Evolutionary conservation across 2,329 filamentous ascomycete genomes (phyloP).

Genomic region (Aspergillus candidus): DNA sequence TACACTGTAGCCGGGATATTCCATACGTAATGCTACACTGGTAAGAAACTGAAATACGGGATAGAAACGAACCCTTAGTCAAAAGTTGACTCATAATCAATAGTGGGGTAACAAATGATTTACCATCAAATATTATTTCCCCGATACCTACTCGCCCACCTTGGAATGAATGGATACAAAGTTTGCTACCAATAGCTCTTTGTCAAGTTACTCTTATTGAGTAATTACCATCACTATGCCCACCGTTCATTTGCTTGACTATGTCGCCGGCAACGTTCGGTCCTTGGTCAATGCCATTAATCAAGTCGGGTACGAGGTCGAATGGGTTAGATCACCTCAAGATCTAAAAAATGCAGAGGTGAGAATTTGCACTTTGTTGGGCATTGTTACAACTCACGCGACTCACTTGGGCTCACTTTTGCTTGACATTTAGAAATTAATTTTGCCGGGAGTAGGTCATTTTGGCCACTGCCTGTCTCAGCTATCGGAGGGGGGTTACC

Average conservation of each 20-base stretch:
- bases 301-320: conserved; percentile 84
- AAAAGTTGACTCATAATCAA: too few relatives aligned
- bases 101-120: too few relatives aligned
- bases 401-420: neutral
- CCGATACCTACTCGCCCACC: too few relatives aligned
- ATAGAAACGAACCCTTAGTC: too few relatives aligned
- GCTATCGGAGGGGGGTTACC: conserved; percentile 72
- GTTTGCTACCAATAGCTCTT: too few relatives aligned
- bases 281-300: conserved; percentile 97
- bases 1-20: too few relatives aligned
- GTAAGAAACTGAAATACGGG: too few relatives aligned
- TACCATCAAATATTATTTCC: too few relatives aligned
- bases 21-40: too few relatives aligned
- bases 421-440: conserved; percentile 65
- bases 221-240: conserved; percentile 31
- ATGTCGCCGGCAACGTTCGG: conserved; percentile 92
- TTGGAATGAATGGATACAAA: too few relatives aligned
- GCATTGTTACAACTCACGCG: too few relatives aligned
- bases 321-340: conserved; percentile 81
- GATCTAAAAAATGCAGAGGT: conserved; percentile 84
- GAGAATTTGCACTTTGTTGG: conserved; percentile 20
- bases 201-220: too few relatives aligned
- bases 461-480: conserved; percentile 93
- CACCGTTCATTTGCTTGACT: conserved; percentile 58
- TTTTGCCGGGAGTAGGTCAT: conserved; percentile 92